phyloP scores from a whole-genome alignment of 2,329 filamentous ascomycete genomes.

The Cordyceps cateniannulata region DNA sequence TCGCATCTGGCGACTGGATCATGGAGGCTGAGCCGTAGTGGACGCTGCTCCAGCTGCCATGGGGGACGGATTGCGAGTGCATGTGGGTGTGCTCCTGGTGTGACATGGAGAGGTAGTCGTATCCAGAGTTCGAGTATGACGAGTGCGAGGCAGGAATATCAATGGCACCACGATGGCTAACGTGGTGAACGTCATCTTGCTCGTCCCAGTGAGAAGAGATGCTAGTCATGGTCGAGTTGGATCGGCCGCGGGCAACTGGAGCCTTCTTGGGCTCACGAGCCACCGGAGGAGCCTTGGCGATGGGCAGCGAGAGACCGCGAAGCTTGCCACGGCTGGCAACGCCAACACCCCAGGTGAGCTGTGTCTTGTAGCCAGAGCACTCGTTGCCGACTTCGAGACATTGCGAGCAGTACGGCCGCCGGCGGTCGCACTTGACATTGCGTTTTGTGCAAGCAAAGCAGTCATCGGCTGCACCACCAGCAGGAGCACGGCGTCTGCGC shows the following conservation, averaged over 20 bases:
- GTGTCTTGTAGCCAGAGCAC: conserved; percentile 94
- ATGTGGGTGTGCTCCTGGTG: conserved; percentile 32
- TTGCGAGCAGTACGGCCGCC: conserved; percentile 89
- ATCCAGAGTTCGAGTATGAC: conserved; percentile 24
- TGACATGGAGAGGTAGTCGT: conserved; percentile 47
- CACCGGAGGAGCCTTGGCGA: conserved; percentile 55
- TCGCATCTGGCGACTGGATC: conserved; percentile 26
- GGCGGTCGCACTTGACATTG: conserved; percentile 79
- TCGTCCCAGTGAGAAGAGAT: conserved; percentile 24
- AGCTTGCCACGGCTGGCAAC: conserved; percentile 95
- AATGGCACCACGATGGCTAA: conserved; percentile 26
- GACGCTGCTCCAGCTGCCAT: conserved; percentile 40
- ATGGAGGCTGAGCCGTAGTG: conserved; percentile 36
- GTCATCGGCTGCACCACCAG: conserved; percentile 85
- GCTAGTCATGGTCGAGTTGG: conserved; percentile 36
- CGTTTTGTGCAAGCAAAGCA: conserved; percentile 90
- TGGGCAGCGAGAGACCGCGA: conserved; percentile 72
- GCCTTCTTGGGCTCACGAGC: conserved; percentile 43
- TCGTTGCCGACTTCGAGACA: conserved; percentile 88
- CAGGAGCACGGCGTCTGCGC: conserved; percentile 79
- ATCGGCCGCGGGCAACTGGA: conserved; percentile 34
- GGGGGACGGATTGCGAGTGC: conserved; percentile 28
- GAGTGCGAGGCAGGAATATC: conserved; percentile 28
- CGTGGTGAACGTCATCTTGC: conserved; percentile 27
- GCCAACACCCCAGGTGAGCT: conserved; percentile 92